These are phyloP conservation scores for Eutrema japonicum DNA, from an alignment of 345 rosid genomes.

Conservation along the genomic window DNA sequence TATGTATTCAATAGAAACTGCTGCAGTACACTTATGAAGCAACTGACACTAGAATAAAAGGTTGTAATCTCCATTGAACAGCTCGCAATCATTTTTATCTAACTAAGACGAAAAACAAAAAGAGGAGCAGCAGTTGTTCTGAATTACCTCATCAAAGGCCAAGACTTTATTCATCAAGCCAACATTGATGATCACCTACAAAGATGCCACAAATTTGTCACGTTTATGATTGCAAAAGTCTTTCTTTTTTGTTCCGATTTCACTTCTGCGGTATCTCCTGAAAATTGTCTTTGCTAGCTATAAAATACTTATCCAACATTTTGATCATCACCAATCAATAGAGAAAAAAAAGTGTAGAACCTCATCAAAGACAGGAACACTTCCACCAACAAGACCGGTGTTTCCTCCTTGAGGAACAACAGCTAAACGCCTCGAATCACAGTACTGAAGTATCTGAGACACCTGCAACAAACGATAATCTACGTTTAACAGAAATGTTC, in stretches of 20 bases:
- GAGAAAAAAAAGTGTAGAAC: slow-evolving; percentile 41
- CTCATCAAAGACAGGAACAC: slow-evolving; percentile 97
- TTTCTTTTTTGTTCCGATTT: neutral
- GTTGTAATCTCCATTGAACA: slow-evolving; percentile 18
- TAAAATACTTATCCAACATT: neutral
- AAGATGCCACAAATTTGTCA: slow-evolving; percentile 18
- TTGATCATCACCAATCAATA: slow-evolving; percentile 18
- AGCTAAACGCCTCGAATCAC: slow-evolving; percentile 80
- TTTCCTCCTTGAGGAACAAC: slow-evolving; percentile 99
- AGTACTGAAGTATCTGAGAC: slow-evolving; percentile 72
- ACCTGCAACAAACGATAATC: slow-evolving; percentile 57
- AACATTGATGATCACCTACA: slow-evolving; percentile 79
- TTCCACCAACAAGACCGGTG: slow-evolving; percentile 98
- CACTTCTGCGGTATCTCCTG: neutral
- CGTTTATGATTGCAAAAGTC: neutral
- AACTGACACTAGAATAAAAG: neutral
- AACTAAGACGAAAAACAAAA: neutral
- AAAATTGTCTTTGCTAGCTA: neutral
- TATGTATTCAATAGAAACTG: neutral
- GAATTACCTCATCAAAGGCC: slow-evolving; percentile 75
- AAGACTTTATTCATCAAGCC: slow-evolving; percentile 78
- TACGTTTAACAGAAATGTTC: neutral
- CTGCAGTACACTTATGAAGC: neutral
- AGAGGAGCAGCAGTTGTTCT: neutral
- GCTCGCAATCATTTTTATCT: neutral